phyloP scores from a whole-genome alignment of 2,329 filamentous ascomycete species.

The Cladosporium sp. region DNA sequence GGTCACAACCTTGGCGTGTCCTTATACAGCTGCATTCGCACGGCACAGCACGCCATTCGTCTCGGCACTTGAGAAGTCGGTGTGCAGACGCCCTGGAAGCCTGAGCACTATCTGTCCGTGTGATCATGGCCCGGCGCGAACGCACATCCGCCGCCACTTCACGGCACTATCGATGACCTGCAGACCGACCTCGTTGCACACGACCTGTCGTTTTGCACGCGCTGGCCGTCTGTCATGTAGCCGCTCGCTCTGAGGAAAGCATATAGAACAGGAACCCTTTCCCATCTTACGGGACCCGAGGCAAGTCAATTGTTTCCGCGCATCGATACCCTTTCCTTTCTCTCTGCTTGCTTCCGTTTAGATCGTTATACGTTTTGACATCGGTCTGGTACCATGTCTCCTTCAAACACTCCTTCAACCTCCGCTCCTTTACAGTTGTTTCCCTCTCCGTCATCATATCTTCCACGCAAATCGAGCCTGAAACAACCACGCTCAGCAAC shows the following conservation, averaged over 20 bases:
- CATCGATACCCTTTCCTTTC: constrained; percentile 20
- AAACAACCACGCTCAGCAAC: constrained; percentile 23
- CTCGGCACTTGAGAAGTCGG: constrained; percentile 21
- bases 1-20: constrained; percentile 22
- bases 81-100: constrained; percentile 11
- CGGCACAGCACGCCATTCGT: constrained; percentile 35
- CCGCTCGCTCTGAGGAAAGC: background rate
- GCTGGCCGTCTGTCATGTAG: constrained; percentile 9
- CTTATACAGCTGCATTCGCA: constrained; percentile 20
- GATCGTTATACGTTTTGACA: background rate
- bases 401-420: constrained; percentile 19
- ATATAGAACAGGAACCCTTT: constrained; percentile 6
- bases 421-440: constrained; percentile 28
- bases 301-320: constrained; percentile 23
- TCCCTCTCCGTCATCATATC: constrained; percentile 23
- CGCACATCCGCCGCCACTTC: constrained; percentile 2
- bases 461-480: constrained; percentile 27
- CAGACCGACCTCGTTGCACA: constrained; percentile 2
- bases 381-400: constrained; percentile 29
- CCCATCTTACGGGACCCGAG: constrained; percentile 22
- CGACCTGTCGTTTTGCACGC: constrained; percentile 17
- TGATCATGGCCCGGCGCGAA: constrained; percentile 27
- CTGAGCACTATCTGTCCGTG: constrained; percentile 22
- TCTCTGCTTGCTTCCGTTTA: background rate
- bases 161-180: constrained; percentile 27